phyloP scores from a whole-genome alignment of 2,329 filamentous ascomycete species.

The Dothistroma pini region DNA sequence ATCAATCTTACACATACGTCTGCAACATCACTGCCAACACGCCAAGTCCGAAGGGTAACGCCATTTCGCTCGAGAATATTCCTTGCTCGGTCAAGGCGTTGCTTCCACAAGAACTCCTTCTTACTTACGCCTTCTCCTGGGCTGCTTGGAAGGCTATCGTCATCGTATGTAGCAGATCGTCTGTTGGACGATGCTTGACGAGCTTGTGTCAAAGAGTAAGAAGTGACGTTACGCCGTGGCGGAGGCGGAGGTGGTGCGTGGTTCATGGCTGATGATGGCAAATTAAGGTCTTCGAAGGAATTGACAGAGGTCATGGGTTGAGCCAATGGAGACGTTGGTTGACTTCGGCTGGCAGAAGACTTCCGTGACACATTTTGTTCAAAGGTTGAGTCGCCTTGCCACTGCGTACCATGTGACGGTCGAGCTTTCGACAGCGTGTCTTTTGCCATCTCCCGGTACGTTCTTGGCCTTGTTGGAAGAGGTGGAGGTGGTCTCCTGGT shows the following conservation, averaged over 20 bases:
- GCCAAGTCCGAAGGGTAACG: constrained; percentile 69
- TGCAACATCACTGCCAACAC: constrained; percentile 66
- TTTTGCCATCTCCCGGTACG: constrained; percentile 17
- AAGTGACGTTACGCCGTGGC: constrained; percentile 35
- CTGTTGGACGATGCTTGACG: constrained; percentile 29
- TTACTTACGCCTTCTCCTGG: constrained; percentile 52
- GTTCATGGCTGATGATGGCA: constrained; percentile 13
- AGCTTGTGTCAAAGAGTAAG: constrained; percentile 33
- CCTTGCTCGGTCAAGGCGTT: constrained; percentile 63
- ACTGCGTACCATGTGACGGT: constrained; percentile 15
- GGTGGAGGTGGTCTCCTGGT: constrained; percentile 25
- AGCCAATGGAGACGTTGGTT: constrained; percentile 17
- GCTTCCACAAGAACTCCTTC: constrained; percentile 69
- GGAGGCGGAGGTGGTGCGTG: constrained; percentile 19
- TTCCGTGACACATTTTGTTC: constrained; percentile 8
- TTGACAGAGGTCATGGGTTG: constrained; percentile 16
- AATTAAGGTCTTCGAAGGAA: constrained; percentile 23
- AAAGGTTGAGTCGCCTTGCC: constrained; percentile 17
- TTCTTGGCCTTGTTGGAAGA: constrained; percentile 33
- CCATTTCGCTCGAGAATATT: constrained; percentile 60
- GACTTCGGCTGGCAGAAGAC: constrained; percentile 10
- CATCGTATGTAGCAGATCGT: constrained; percentile 32
- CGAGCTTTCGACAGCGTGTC: constrained; percentile 23
- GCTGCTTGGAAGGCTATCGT: constrained; percentile 29
- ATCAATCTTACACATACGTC: constrained; percentile 64